Conservation (phyloP, 257 asterid genomes). For the Jasminum sambac region DNA sequence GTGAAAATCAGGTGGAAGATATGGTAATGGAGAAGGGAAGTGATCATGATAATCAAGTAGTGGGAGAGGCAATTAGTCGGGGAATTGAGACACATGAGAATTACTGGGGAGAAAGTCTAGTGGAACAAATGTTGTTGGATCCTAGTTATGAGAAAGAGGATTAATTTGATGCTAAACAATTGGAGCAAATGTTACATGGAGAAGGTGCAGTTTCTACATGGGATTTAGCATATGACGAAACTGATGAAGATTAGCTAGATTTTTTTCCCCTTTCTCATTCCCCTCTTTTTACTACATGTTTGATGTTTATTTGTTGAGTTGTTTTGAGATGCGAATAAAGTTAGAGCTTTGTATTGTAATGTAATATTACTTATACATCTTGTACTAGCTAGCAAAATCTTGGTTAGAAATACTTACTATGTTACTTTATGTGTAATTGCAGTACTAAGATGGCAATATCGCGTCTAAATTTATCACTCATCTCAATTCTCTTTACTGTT, state of each 20-base stretch:
- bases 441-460: no score
- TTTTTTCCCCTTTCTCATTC: no score
- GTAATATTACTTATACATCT: no score
- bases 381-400: no score
- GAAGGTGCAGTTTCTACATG: conserved; percentile 45
- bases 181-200: conserved; percentile 26
- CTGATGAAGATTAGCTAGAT: conserved; percentile 2
- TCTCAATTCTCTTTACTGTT: no score
- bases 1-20: neutral
- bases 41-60: neutral
- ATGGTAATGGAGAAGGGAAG: conserved; percentile 15
- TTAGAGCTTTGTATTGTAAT: neutral
- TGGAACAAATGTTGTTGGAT: conserved; percentile 28
- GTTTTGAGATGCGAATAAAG: neutral
- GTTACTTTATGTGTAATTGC: no score
- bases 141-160: conserved; percentile 14
- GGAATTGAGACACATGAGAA: conserved; percentile 9
- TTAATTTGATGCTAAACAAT: conserved; percentile 16
- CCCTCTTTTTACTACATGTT: neutral
- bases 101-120: conserved; percentile 34
- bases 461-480: no score
- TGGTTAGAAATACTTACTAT: no score
- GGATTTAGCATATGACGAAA: conserved; percentile 43
- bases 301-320: neutral
- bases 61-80: conserved; percentile 1